Evolutionary conservation across 257 asterid genomes (phyloP).

Genomic region (Rehmannia glutinosa): DNA sequence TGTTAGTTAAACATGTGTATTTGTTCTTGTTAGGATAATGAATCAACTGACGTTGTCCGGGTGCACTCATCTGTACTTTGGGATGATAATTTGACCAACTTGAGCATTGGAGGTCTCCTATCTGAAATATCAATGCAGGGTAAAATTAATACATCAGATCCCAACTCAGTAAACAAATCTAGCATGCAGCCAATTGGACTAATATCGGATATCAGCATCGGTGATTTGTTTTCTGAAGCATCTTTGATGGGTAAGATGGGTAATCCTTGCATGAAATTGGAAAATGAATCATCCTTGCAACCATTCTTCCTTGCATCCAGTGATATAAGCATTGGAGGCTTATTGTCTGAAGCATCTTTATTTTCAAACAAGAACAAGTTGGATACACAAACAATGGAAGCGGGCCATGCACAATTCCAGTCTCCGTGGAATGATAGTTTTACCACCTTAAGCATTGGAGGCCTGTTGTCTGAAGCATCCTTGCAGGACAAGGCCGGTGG

Average conservation of each 20-base stretch:
- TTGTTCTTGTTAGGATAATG: conserved; percentile 45
- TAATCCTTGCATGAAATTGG: conserved; percentile 18
- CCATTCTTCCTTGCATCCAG: conserved; percentile 37
- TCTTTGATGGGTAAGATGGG: conserved; percentile 40
- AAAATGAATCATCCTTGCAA: conserved; percentile 31
- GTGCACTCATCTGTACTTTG: conserved; percentile 35
- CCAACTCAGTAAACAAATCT: conserved; percentile 37
- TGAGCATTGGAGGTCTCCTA: conserved; percentile 85
- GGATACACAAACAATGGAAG: conserved; percentile 19
- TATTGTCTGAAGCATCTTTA: conserved; percentile 53
- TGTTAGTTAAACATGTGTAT: neutral
- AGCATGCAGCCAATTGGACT: conserved; percentile 32
- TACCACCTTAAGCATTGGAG: conserved; percentile 78
- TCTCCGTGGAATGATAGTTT: conserved; percentile 60
- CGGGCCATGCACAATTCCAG: conserved; percentile 19
- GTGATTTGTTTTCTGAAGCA: conserved; percentile 47
- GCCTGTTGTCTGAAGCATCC: conserved; percentile 68
- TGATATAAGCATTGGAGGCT: conserved; percentile 51
- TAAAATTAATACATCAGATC: conserved; percentile 32
- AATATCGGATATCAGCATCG: conserved; percentile 44
- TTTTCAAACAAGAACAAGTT: conserved; percentile 33
- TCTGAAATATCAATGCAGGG: conserved; percentile 75
- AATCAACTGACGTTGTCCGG: conserved; percentile 28
- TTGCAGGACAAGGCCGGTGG: conserved; percentile 41
- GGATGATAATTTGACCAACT: conserved; percentile 73